Evolutionary conservation across 495 filamentous ascomycete genomes (phyloP).

Genomic region (Astrothelium subdiscretum): DNA sequence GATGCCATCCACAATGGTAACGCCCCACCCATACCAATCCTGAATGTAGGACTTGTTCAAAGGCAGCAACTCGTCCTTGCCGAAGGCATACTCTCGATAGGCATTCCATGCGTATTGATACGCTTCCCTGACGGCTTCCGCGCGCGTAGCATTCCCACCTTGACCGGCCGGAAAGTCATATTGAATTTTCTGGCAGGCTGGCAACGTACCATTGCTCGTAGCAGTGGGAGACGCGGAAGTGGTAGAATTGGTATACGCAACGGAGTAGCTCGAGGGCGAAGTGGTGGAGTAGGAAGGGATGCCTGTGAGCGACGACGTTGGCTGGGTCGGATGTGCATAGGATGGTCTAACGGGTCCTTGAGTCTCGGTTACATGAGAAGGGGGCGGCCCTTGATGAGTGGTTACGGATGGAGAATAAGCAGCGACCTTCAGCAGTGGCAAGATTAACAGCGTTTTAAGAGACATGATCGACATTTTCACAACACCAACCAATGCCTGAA

Average conservation of each 20-base stretch:
- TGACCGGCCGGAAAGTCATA: constrained; percentile 11
- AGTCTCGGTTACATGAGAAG: background rate
- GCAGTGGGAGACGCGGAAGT: constrained; percentile 1
- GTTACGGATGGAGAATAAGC: background rate
- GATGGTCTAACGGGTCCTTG: background rate
- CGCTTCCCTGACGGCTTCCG: constrained; percentile 6
- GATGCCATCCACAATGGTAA: constrained; percentile 13
- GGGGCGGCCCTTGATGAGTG: background rate
- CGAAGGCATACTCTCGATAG: constrained; percentile 10
- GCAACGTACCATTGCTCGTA: constrained; percentile 4
- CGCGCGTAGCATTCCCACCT: constrained; percentile 12
- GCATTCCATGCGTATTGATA: constrained; percentile 13
- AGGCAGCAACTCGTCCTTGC: constrained; percentile 12
- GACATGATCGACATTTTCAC: background rate
- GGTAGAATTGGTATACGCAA: constrained; percentile 7
- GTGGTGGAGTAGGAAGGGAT: constrained; percentile 8
- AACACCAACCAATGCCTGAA: background rate
- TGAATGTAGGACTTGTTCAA: constrained; percentile 7
- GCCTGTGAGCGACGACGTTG: constrained; percentile 5
- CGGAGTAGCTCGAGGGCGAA: background rate
- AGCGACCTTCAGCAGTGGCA: background rate
- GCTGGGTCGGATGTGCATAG: background rate
- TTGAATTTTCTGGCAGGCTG: constrained; percentile 11
- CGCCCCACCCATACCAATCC: constrained; percentile 10
- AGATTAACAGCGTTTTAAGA: background rate